A percentile compares a stretch with the other conserved stretches of the same genome.
These are phyloP conservation scores for Ogataea siamensis DNA, from an alignment of 805 yeast genomes.

Conservation along the genomic window DNA sequence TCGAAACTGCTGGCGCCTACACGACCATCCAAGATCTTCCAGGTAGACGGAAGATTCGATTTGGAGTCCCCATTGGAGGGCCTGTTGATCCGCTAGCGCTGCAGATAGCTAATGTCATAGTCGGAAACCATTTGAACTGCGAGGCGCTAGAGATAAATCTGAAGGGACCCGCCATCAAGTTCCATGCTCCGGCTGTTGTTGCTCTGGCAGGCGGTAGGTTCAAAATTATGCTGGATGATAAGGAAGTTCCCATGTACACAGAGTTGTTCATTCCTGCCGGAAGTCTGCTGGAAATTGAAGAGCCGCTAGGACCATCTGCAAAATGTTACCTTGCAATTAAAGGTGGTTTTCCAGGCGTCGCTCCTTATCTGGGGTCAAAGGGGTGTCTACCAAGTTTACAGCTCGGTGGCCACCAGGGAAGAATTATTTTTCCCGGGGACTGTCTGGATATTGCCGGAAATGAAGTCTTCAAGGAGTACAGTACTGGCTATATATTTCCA, in stretches of 20 bases:
- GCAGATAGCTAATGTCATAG: conserved; percentile 83
- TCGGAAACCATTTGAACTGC: conserved; percentile 76
- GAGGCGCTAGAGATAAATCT: conserved; percentile 91
- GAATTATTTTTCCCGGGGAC: conserved; percentile 88
- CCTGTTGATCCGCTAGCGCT: conserved; percentile 95
- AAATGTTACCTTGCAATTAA: conserved; percentile 85
- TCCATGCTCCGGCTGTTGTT: conserved; percentile 75
- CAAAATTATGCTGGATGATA: conserved; percentile 63
- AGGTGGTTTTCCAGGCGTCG: conserved; percentile 84
- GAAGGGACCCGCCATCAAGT: conserved; percentile 78
- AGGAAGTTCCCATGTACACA: conserved; percentile 57
- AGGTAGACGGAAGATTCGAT: conserved; percentile 80
- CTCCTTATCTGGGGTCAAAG: conserved; percentile 89
- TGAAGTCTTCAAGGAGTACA: conserved; percentile 58
- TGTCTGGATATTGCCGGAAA: conserved; percentile 77
- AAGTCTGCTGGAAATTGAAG: conserved; percentile 73
- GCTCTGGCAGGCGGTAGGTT: conserved; percentile 89
- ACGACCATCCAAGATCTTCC: conserved; percentile 96
- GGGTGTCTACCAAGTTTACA: conserved; percentile 91
- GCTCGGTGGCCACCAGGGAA: conserved; percentile 93
- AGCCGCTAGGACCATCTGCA: conserved; percentile 69
- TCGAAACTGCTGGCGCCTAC: conserved; percentile 86
- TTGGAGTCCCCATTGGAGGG: conserved; percentile 98
- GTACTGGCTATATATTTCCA: conserved; percentile 71
- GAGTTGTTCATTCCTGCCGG: conserved; percentile 74